Percentiles rank a stretch among this genome's conserved stretches.
These are phyloP conservation scores for Magnaporthiopsis incrustans DNA, from an alignment of 2,329 filamentous ascomycete species.

Conservation along the genomic window DNA sequence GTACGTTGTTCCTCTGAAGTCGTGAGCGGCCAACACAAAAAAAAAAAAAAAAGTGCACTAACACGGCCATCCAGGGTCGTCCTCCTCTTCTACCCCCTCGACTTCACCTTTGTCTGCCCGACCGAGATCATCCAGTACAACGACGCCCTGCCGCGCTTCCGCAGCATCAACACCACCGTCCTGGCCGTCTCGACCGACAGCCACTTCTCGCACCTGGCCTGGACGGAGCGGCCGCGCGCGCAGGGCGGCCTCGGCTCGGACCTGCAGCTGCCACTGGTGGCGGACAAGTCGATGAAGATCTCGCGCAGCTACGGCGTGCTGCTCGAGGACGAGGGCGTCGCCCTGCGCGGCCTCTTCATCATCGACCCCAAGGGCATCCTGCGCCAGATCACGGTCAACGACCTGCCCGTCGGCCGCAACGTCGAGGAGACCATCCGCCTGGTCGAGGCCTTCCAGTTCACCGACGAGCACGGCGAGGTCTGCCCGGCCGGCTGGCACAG, in stretches of 20 bases:
- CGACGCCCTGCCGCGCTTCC: slow-evolving; percentile 52
- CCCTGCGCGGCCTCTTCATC: slow-evolving; percentile 56
- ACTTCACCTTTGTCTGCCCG: slow-evolving; percentile 61
- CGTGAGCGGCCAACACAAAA: too few relatives aligned
- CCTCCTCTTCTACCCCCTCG: slow-evolving; percentile 59
- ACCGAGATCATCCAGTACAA: slow-evolving; percentile 60
- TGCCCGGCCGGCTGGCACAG: slow-evolving; percentile 47
- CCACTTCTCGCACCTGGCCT: slow-evolving; percentile 49
- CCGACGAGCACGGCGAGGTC: slow-evolving; percentile 74
- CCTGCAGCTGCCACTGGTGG: slow-evolving; percentile 53
- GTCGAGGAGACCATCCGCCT: slow-evolving; percentile 59
- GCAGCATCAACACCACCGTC: slow-evolving; percentile 49
- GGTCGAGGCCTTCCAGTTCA: slow-evolving; percentile 71
- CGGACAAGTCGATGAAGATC: slow-evolving; percentile 54
- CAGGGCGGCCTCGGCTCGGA: slow-evolving; percentile 53
- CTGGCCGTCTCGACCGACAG: slow-evolving; percentile 55
- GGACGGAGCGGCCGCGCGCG: slow-evolving; percentile 49
- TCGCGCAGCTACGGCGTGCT: slow-evolving; percentile 55
- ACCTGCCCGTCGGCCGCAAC: slow-evolving; percentile 55
- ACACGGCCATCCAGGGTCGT: slow-evolving; percentile 39
- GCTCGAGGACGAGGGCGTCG: slow-evolving; percentile 55
- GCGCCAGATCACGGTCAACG: slow-evolving; percentile 57
- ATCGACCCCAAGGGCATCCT: slow-evolving; percentile 56
- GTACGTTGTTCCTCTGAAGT: slow-evolving; percentile 20
- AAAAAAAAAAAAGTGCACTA: neutral